A percentile compares a stretch with the other conserved stretches of the same genome.
These are phyloP conservation scores for Closterium sp. DNA, from an alignment of 139 green algal species.

Conservation along the genomic window DNA sequence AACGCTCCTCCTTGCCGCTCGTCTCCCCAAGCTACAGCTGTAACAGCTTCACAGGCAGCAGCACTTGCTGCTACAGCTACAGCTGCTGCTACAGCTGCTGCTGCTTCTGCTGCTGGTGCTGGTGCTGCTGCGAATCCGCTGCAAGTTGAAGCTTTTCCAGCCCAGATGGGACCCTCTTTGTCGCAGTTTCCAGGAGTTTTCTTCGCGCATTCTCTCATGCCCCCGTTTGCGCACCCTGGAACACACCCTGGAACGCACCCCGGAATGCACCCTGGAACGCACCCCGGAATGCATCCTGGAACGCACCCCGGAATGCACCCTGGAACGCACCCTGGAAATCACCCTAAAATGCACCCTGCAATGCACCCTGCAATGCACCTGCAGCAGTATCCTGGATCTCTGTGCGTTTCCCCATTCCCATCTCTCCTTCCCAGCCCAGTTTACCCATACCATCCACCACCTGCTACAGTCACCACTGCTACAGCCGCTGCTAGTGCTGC, in stretches of 20 bases:
- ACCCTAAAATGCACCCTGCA: too few relatives aligned
- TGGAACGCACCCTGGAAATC: too few relatives aligned
- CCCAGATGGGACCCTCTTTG: not conserved
- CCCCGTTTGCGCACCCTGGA: not conserved
- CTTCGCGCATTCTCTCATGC: not conserved
- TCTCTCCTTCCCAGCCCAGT: not conserved
- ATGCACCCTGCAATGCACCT: not conserved
- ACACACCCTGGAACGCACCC: not conserved
- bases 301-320: not conserved
- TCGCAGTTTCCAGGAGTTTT: not conserved
- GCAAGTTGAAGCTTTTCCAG: not conserved
- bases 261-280: too few relatives aligned
- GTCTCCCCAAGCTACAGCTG: not conserved
- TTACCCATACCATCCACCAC: not conserved
- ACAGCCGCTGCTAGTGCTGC: not conserved
- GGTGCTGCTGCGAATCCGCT: not conserved
- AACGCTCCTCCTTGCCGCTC: not conserved
- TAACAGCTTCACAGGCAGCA: not conserved
- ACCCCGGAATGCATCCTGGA: too few relatives aligned
- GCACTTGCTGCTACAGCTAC: not conserved
- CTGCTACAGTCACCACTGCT: too few relatives aligned
- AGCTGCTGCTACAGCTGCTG: not conserved
- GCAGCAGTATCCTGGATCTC: not conserved
- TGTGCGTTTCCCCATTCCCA: not conserved
- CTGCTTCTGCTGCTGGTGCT: not conserved